A percentile compares a stretch with the other conserved stretches of the same genome.
Evolutionary conservation across 169 alveolate genomes (phyloP).

Genomic region (Plasmodium adleri): DNA sequence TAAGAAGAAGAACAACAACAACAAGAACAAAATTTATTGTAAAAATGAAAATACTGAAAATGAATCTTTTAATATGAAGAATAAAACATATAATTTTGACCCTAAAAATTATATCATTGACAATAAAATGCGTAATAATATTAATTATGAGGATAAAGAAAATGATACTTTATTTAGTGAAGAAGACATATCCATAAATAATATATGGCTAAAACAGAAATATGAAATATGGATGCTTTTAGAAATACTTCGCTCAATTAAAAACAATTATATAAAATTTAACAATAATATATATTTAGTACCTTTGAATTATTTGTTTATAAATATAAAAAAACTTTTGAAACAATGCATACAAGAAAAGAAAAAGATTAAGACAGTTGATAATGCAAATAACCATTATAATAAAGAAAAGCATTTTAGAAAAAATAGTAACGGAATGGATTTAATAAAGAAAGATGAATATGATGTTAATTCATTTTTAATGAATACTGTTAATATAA

Average conservation of each 20-base stretch:
- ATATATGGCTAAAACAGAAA: conserved; percentile 60
- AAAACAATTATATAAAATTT: conserved; percentile 47
- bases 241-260: conserved; percentile 70
- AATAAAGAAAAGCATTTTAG: conserved; percentile 15
- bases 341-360: conserved; percentile 33
- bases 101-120: neutral
- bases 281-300: conserved; percentile 70
- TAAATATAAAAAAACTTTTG: conserved; percentile 64
- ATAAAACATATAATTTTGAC: too few relatives aligned
- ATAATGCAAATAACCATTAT: conserved; percentile 13
- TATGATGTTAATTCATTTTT: conserved; percentile 5
- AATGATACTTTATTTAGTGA: conserved; percentile 4
- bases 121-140: neutral
- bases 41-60: neutral
- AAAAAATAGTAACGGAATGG: conserved; percentile 20
- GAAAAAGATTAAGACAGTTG: neutral
- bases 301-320: conserved; percentile 70
- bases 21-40: neutral
- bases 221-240: conserved; percentile 71
- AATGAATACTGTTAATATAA: conserved; percentile 16
- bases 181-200: conserved; percentile 6
- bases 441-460: conserved; percentile 39
- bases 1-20: neutral
- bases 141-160: conserved; percentile 12
- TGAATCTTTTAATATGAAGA: too few relatives aligned